A percentile compares a stretch with the other conserved stretches of the same genome.
phyloP scores from a whole-genome alignment of 768 basidiomycete species.

The Tulasnella sp. region DNA sequence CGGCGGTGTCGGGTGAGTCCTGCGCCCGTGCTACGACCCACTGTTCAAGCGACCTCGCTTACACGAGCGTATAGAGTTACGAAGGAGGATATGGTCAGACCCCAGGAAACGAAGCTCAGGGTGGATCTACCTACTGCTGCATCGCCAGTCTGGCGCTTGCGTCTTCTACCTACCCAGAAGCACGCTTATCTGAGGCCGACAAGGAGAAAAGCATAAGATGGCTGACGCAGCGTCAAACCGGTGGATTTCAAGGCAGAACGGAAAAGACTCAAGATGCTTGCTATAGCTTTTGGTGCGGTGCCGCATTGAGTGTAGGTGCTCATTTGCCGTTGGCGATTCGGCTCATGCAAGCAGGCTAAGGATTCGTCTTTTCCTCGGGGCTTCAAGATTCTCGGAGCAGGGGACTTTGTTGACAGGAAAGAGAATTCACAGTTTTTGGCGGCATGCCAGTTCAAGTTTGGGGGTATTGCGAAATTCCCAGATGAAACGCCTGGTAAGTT shows the following conservation, averaged over 20 bases:
- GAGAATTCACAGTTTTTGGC: constrained; percentile 63
- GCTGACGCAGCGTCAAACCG: constrained; percentile 72
- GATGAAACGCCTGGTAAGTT: constrained; percentile 70
- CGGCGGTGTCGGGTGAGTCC: constrained; percentile 63
- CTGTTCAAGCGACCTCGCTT: neutral
- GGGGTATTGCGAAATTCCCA: constrained; percentile 83
- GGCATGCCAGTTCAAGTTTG: constrained; percentile 79
- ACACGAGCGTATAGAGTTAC: constrained; percentile 56
- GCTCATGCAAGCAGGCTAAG: neutral
- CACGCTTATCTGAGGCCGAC: constrained; percentile 41
- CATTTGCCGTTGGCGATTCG: neutral
- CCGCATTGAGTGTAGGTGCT: constrained; percentile 61
- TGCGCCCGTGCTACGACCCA: neutral
- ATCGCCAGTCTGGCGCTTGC: constrained; percentile 58
- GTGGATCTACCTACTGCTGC: constrained; percentile 92
- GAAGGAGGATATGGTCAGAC: constrained; percentile 91
- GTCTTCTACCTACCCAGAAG: constrained; percentile 35
- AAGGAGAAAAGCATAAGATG: constrained; percentile 62
- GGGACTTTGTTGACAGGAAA: constrained; percentile 53
- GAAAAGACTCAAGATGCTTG: constrained; percentile 88
- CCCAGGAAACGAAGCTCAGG: constrained; percentile 79
- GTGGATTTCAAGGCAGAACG: constrained; percentile 86
- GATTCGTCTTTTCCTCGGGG: too few relatives aligned
- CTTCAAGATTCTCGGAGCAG: constrained; percentile 63
- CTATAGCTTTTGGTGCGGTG: constrained; percentile 96